These are phyloP conservation scores for Cadophora luteo-olivacea DNA, from an alignment of 2,329 filamentous ascomycete genomes.

Conservation along the genomic window DNA sequence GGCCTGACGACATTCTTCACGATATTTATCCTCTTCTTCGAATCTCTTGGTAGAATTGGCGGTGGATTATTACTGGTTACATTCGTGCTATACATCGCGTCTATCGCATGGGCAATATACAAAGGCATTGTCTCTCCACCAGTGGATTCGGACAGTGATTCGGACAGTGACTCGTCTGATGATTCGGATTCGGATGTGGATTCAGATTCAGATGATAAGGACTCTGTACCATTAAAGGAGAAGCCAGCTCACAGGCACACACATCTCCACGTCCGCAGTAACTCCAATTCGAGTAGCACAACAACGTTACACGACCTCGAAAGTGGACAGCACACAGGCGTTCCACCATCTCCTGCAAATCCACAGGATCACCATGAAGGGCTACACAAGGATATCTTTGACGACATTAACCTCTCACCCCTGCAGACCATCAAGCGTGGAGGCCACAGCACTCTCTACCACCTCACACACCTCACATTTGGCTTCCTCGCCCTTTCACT, in stretches of 20 bases:
- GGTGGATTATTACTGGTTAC: constrained; percentile 50
- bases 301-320: constrained; percentile 28
- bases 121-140: constrained; percentile 50
- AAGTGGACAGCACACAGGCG: constrained; percentile 17
- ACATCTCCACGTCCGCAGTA: constrained; percentile 9
- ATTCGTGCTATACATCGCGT: constrained; percentile 53
- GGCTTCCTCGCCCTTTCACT: constrained; percentile 53
- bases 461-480: constrained; percentile 51
- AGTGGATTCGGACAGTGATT: constrained; percentile 51
- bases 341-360: constrained; percentile 10
- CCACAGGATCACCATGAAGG: constrained; percentile 1
- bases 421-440: constrained; percentile 6
- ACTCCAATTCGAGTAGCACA: constrained; percentile 25
- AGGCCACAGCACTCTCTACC: constrained; percentile 44
- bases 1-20: constrained; percentile 50
- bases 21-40: constrained; percentile 43
- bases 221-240: constrained; percentile 22
- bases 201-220: constrained; percentile 9
- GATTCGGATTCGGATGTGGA: constrained; percentile 35
- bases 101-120: constrained; percentile 53
- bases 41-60: constrained; percentile 44
- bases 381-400: constrained; percentile 26
- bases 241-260: constrained; percentile 8
- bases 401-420: constrained; percentile 23
- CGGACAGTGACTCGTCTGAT: constrained; percentile 46